These are phyloP conservation scores for Termitomyces sp. DNA, from an alignment of 768 basidiomycete species.

Conservation along the genomic window DNA sequence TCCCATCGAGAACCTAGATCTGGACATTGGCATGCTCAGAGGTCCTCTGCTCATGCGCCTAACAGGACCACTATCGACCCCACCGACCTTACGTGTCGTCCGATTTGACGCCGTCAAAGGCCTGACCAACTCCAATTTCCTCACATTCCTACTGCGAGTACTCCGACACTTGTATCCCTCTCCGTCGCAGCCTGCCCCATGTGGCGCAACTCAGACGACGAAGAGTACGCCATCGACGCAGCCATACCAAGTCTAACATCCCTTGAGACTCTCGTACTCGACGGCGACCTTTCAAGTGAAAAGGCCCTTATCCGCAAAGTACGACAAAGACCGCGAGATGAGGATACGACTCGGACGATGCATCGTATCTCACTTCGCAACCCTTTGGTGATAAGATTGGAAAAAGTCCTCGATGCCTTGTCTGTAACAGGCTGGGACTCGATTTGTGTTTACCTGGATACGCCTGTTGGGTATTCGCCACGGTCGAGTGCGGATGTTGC, in stretches of 20 bases:
- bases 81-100: background rate
- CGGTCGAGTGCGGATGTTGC: background rate
- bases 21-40: background rate
- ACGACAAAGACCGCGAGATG: background rate
- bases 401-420: constrained; percentile 1
- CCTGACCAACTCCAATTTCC: constrained; percentile 10
- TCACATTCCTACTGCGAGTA: constrained; percentile 4
- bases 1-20: background rate
- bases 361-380: constrained; percentile 1
- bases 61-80: background rate
- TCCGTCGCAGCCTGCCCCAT: constrained; percentile 4
- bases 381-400: background rate
- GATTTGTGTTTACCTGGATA: background rate
- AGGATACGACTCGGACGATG: background rate
- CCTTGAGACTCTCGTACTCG: background rate
- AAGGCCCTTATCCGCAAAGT: constrained; percentile 1
- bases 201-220: constrained; percentile 2
- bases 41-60: constrained; percentile 1
- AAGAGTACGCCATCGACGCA: constrained; percentile 13
- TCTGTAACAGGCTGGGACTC: constrained; percentile 5
- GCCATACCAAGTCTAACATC: constrained; percentile 5
- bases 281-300: constrained; percentile 2
- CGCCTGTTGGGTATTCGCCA: background rate
- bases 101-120: background rate
- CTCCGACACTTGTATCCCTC: constrained; percentile 5